Conservation (phyloP, 768 basidiomycete genomes). For the Ramaria sp. region DNA sequence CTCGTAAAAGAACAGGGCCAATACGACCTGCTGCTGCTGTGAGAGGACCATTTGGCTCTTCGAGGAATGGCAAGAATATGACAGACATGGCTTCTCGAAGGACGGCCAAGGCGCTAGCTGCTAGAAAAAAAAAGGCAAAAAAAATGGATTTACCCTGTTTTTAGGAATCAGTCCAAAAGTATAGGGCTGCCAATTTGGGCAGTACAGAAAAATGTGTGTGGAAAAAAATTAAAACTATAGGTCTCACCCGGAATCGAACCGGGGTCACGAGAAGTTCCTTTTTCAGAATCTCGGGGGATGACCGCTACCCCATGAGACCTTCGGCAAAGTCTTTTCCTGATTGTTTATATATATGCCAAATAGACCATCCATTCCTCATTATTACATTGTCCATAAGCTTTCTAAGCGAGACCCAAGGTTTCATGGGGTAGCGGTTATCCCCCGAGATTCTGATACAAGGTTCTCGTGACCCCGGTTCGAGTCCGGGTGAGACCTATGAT, state of each 20-base stretch:
- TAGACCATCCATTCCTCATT: too few relatives aligned
- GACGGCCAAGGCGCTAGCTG: background rate
- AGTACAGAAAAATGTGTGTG: background rate
- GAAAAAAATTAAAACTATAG: slow-evolving; percentile 7
- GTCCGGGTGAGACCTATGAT: slow-evolving; percentile 13
- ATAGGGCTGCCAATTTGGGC: too few relatives aligned
- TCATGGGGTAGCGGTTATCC: slow-evolving; percentile 18
- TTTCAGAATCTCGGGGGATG: slow-evolving; percentile 17
- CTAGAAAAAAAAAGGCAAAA: background rate
- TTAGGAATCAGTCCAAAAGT: too few relatives aligned
- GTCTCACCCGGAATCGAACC: slow-evolving; percentile 17
- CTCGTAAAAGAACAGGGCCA: slow-evolving; percentile 56
- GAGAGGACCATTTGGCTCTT: slow-evolving; percentile 35
- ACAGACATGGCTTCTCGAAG: slow-evolving; percentile 17
- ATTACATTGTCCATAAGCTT: too few relatives aligned
- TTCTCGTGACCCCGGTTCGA: slow-evolving; percentile 17
- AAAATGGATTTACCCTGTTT: too few relatives aligned
- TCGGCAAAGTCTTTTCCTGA: too few relatives aligned
- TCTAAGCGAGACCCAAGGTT: slow-evolving; percentile 2
- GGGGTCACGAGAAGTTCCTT: slow-evolving; percentile 12
- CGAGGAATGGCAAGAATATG: slow-evolving; percentile 52
- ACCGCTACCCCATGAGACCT: slow-evolving; percentile 17
- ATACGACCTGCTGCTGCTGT: slow-evolving; percentile 58
- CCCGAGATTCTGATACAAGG: slow-evolving; percentile 15
- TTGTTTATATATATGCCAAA: too few relatives aligned